Evolutionary conservation across 768 basidiomycete genomes (phyloP), one percentile per base, ranked within the genome.

Genomic region (Daedalea quercina): DNA sequence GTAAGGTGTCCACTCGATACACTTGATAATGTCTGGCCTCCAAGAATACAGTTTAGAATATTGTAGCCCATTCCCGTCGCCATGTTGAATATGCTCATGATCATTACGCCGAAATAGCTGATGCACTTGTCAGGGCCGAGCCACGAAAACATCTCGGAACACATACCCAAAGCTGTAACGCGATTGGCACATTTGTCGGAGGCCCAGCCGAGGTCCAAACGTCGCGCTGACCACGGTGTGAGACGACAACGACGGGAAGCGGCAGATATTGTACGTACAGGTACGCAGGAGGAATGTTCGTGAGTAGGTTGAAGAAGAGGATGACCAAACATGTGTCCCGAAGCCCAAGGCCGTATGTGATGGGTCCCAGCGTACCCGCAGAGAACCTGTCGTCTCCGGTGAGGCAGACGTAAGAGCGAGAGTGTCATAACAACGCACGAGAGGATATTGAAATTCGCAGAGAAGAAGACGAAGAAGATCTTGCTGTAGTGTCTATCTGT

Each of bases 141-240:
- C 20, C 19, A 7, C 44, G 20, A 25, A 13, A 9, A 20, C 62
- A 58, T 71, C 25, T 22, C 19, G 13, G 70, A 46, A 65, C 63
- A 62, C 69, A 8, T 13, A 76, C 76, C 80, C 80, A 58, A 80
- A 80, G 51, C 69, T 76, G 62, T 80, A 84, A 23, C 80, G 69
- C 2, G 90, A 83, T 42, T 81, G 78, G 22, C 89, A 80, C 87
- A 94, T 90, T 60, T 92, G 85, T 19, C 90, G 77, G 62, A 85
- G 78, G 11, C 93, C 93, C 0, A 87, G 70, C 63, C 82, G 84
- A 0, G 90, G 87, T 11, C 90, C 88, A 69, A 87, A 89, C 2
- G 83, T 81, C n/a, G 79, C 68, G 54, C 78, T 79, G 47, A 22
- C 9, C 25, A 47, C 33, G 13, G 17, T 9, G 13, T 12, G 25